Evolutionary conservation across 2,329 filamentous ascomycete genomes (phyloP).

Genomic region (Chalara sp.): DNA sequence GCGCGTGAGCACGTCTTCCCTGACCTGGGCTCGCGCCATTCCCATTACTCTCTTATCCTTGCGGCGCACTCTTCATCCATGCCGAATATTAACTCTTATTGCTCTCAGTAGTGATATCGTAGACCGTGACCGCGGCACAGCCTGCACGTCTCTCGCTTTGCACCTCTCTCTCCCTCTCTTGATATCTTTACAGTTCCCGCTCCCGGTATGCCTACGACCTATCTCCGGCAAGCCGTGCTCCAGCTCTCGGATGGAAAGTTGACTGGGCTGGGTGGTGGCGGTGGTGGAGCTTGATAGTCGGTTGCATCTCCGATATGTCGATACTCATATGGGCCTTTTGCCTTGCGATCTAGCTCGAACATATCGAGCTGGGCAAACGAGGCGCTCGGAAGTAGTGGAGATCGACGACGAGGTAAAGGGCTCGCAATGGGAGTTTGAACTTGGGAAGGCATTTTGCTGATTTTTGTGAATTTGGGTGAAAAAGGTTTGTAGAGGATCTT

Average conservation of each 20-base stretch:
- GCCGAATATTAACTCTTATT: no score
- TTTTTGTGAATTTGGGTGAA: neutral
- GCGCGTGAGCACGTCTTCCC: no score
- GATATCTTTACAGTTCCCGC: no score
- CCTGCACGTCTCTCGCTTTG: no score
- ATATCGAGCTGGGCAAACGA: conserved; percentile 20
- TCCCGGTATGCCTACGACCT: neutral
- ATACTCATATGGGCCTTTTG: conserved; percentile 19
- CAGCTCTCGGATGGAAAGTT: conserved; percentile 53
- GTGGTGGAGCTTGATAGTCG: conserved; percentile 59
- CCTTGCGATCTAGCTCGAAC: conserved; percentile 19
- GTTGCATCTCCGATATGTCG: conserved; percentile 27
- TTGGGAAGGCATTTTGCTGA: conserved; percentile 21
- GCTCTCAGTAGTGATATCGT: no score
- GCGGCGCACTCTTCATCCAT: no score
- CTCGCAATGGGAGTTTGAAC: conserved; percentile 19
- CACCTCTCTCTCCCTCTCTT: no score
- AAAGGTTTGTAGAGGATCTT: neutral
- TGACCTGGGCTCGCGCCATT: no score
- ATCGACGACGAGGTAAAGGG: conserved; percentile 41
- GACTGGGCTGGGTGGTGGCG: conserved; percentile 57
- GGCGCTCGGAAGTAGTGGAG: conserved; percentile 27
- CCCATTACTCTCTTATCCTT: no score
- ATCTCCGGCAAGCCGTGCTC: conserved; percentile 24
- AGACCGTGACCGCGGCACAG: no score